Conservation (phyloP, 2,329 filamentous ascomycete genomes). For the Paecilomyces sp. region DNA sequence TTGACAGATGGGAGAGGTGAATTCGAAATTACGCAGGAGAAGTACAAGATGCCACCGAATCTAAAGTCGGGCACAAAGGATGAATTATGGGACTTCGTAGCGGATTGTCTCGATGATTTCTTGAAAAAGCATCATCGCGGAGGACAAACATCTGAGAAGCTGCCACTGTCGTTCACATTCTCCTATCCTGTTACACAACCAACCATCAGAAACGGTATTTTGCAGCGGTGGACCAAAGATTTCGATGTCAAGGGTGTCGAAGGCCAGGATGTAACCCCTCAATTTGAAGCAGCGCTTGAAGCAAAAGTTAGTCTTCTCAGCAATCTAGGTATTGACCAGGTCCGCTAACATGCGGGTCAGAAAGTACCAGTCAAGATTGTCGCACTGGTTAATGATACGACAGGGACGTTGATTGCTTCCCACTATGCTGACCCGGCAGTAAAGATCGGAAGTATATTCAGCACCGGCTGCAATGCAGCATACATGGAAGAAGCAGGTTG, state of each 20-base stretch:
- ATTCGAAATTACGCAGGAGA: constrained; percentile 79
- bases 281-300: constrained; percentile 67
- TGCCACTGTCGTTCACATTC: constrained; percentile 83
- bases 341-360: constrained; percentile 31
- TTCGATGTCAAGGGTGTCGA: constrained; percentile 86
- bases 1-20: constrained; percentile 70
- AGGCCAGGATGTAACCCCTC: constrained; percentile 73
- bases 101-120: constrained; percentile 74
- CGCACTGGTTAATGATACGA: constrained; percentile 89
- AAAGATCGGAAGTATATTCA: constrained; percentile 90
- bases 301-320: constrained; percentile 43
- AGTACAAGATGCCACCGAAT: constrained; percentile 77
- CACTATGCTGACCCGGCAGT: constrained; percentile 81
- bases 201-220: constrained; percentile 74
- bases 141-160: constrained; percentile 28
- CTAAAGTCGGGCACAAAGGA: constrained; percentile 72
- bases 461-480: constrained; percentile 89
- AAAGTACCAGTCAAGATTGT: constrained; percentile 77
- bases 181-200: constrained; percentile 82
- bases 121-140: constrained; percentile 63
- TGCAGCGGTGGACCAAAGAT: constrained; percentile 88
- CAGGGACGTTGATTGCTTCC: constrained; percentile 85
- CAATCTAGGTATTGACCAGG: not conserved
- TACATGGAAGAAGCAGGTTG: constrained; percentile 84
- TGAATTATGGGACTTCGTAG: constrained; percentile 80